Base-by-base conservation (phyloP, 1,139 yeast species). In the Yamadazyma buinensis region DNA sequence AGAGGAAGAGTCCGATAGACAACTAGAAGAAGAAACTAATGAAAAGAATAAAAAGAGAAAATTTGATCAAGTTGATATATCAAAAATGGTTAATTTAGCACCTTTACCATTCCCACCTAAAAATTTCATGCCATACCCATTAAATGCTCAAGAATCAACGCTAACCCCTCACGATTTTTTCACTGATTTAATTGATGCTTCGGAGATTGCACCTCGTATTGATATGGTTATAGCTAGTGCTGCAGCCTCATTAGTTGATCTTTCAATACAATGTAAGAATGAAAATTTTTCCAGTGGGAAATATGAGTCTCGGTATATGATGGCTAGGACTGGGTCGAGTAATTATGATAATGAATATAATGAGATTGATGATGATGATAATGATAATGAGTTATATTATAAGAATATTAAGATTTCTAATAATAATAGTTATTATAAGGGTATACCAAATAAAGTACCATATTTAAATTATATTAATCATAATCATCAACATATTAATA, bases 201-300 rank as follows among this genome's bases (percentile, higher is more conserved):
- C 59, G 42, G 54, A 57, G 20, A 39, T 55, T 20, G 49, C 67
- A 23, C 75, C 75, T 1, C 48, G 73, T 25, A 57, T 59, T 8
- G 74, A 69, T 40, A 69, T 69, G 75, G 73, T 68, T 15, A 55
- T 67, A 15, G 75, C 75, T 7, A 66, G 73, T 47, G 75, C 75
- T 7, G 75, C 75, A 0, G 75, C 74, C 2, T 60, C 72, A 15
- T 57, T 69, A 28, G 57, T 54, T 41, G 75, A 68, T 33, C 51
- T 68, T 40, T 52, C 50, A 35, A 28, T 45, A 7, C 71, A 63
- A 39, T 72, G 74, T 0, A 34, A 33, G 7, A 48, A 55, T 15
- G 72, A 65, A 43, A 64, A 65, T 6, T 60, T 67, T 32, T 46
- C 55, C 10, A 42, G 49, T 9, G 31, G 42, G 20, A 47, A 44